Evolutionary conservation across 441 rosid genomes (phyloP).

Genomic region (Erodium texanum): DNA sequence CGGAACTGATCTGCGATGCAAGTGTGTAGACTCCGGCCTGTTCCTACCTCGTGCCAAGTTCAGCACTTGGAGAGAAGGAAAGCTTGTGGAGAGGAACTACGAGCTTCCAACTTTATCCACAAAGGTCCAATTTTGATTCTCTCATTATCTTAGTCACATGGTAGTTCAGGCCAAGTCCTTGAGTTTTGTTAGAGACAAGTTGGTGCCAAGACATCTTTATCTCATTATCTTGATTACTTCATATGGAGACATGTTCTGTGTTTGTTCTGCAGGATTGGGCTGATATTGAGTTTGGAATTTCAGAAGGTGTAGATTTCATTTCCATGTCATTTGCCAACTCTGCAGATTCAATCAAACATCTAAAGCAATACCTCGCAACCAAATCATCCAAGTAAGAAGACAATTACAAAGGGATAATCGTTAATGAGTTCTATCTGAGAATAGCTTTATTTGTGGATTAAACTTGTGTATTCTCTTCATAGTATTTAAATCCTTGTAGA

Average conservation of each 20-base stretch:
- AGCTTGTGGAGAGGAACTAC: conserved; percentile 38
- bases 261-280: conserved; percentile 48
- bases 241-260: neutral
- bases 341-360: conserved; percentile 41
- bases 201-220: too few species aligned
- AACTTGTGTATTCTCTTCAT: neutral
- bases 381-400: conserved; percentile 43
- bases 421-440: neutral
- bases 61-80: conserved; percentile 67
- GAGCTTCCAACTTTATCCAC: conserved; percentile 47
- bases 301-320: conserved; percentile 63
- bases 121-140: conserved; percentile 32
- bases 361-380: conserved; percentile 44
- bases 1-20: conserved; percentile 49
- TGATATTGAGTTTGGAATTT: conserved; percentile 54
- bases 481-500: too few species aligned
- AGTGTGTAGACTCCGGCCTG: conserved; percentile 59
- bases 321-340: conserved; percentile 58
- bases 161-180: too few species aligned
- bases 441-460: neutral
- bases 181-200: too few species aligned
- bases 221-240: too few species aligned
- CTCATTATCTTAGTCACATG: too few species aligned
- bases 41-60: conserved; percentile 65
- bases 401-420: neutral